Evolutionary conservation across 2,329 filamentous ascomycete species (phyloP), one percentile per base, ranked within the genome.

Genomic region (Ceratocystis huliohia): DNA sequence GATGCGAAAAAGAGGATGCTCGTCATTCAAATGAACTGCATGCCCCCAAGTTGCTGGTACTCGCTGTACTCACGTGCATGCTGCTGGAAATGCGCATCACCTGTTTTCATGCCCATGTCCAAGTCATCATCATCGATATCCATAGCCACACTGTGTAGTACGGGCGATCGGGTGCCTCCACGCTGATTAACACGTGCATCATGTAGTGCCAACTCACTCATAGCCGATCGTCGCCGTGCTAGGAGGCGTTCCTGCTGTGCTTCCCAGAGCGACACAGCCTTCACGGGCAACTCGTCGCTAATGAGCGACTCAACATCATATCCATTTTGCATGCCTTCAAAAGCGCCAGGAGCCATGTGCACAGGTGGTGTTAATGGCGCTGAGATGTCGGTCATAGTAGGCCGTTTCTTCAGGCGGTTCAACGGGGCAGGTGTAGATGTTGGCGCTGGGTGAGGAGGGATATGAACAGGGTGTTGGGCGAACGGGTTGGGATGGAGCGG

Each of bases 301-400:
- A 48, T 53, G 48, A 65, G 64, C 3, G 61, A 33, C 22, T 62
- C 48, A 20, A 64, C 61, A 30, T 61, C 63, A 25, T n/a, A 59
- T 33, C 66, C 66, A n/a, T 45, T 63, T n/a, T 67, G 67, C 63
- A 69, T 63, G 8, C 62, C 62, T 13, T 69, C 67, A 44, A 69
- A 69, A 4, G 62, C 64, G 1, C 67, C 69, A 1, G 66, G 64
- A 4, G 28, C 50, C 41, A 69, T 65, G 25, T 66, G 45, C n/a
- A 69, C 63, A 17, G 65, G 61, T 7, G 67, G 62, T 3, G 65
- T 68, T 2, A 68, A 33, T 1, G 65, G 67, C 17, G 30, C 61
- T 1, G 64, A 66, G n/a, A 68, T 68, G 44, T 69, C 70, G 20
- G 69, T 67, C 65, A 71, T 68, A 30, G 68, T 70, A 41, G 69